phyloP scores from a whole-genome alignment of 768 basidiomycete species.

The Panaeolus papilionaceus region DNA sequence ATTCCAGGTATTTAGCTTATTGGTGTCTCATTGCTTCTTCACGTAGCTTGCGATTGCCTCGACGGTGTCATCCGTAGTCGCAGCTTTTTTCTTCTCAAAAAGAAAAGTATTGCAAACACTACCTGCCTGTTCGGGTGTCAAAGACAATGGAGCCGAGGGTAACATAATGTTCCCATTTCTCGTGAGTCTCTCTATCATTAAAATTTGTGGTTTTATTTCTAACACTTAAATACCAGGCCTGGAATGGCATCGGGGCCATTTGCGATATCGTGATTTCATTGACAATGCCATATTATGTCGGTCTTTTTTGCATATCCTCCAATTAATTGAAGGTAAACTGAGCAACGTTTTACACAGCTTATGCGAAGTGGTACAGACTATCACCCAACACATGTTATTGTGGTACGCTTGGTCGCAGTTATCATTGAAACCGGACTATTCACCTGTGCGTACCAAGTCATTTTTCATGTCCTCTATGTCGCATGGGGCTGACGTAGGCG shows the following conservation, averaged over 20 bases:
- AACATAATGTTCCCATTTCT: neutral
- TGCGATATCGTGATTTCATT: neutral
- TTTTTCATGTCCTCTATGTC: neutral
- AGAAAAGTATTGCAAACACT: too few relatives aligned
- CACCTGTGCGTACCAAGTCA: neutral
- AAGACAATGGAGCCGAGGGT: neutral
- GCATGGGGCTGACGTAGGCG: neutral
- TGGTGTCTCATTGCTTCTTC: too few relatives aligned
- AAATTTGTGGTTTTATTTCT: neutral
- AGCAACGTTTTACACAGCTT: neutral
- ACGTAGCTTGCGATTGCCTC: neutral
- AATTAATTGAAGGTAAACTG: neutral
- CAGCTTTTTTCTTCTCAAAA: neutral
- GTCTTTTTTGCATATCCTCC: neutral
- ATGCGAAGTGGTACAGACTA: neutral
- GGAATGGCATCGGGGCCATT: neutral
- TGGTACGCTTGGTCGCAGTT: neutral
- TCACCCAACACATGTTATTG: neutral
- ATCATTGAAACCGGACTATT: neutral
- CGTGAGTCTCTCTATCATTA: neutral
- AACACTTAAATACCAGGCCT: neutral
- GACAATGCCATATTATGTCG: neutral
- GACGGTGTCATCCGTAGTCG: neutral
- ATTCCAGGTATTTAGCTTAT: too few relatives aligned
- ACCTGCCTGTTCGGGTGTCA: neutral